Percentiles rank a stretch among this genome's conserved stretches.
Evolutionary conservation across 2,329 filamentous ascomycete species (phyloP).

Genomic region (Sporothrix dimorphospora): DNA sequence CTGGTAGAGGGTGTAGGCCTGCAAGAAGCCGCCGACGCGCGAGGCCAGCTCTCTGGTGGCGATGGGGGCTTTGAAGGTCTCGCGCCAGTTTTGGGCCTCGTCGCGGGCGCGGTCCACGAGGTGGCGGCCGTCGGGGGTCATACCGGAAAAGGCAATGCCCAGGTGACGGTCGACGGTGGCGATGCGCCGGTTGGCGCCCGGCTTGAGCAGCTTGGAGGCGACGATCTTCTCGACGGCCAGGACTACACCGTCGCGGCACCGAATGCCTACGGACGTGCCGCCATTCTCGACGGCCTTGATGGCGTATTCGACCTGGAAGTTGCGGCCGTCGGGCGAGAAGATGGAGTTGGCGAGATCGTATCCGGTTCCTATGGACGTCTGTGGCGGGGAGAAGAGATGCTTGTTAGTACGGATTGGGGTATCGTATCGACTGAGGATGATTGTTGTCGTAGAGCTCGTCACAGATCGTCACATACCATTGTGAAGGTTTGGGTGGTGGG

Average conservation of each 20-base stretch:
- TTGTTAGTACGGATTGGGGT: neutral
- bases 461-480: slow-evolving; percentile 6
- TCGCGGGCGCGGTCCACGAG: slow-evolving; percentile 93
- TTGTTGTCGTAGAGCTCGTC: neutral
- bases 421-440: neutral
- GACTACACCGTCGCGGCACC: slow-evolving; percentile 96
- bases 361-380: slow-evolving; percentile 99
- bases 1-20: slow-evolving; percentile 96
- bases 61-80: slow-evolving; percentile 93
- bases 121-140: slow-evolving; percentile 92
- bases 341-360: slow-evolving; percentile 99
- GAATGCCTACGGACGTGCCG: slow-evolving; percentile 92
- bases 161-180: slow-evolving; percentile 91
- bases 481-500: neutral
- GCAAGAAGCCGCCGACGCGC: slow-evolving; percentile 93
- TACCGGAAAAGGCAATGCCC: slow-evolving; percentile 89
- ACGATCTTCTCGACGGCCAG: slow-evolving; percentile 96
- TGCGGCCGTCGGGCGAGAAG: slow-evolving; percentile 97
- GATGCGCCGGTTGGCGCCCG: slow-evolving; percentile 95
- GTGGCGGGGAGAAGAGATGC: neutral
- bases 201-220: slow-evolving; percentile 91
- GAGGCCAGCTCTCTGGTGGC: slow-evolving; percentile 84
- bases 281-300: slow-evolving; percentile 98
- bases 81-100: slow-evolving; percentile 88
- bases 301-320: slow-evolving; percentile 99